These are phyloP conservation scores for Phaffia australis DNA, from an alignment of 768 basidiomycete genomes.

Conservation along the genomic window DNA sequence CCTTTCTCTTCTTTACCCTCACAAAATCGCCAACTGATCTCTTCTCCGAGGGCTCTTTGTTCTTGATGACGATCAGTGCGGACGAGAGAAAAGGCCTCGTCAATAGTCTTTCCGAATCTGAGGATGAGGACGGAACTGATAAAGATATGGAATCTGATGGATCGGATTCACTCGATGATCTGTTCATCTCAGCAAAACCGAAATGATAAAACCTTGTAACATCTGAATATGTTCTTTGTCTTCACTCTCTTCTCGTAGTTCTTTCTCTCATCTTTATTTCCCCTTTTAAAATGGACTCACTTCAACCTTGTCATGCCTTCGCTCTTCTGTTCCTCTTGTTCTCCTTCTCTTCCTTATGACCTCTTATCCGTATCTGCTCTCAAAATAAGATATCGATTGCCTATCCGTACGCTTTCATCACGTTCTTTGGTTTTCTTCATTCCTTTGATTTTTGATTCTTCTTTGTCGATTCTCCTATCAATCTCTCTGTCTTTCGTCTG, in stretches of 20 bases:
- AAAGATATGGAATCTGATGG: background rate
- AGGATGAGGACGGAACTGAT: background rate
- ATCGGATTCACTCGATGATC: background rate
- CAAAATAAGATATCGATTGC: no score
- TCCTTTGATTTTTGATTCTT: background rate
- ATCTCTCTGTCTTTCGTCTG: no score
- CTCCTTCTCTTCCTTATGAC: background rate
- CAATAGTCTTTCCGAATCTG: background rate
- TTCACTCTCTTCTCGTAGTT: background rate
- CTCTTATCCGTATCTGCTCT: background rate
- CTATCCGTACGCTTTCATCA: no score
- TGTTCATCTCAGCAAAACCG: background rate
- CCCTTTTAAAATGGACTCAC: background rate
- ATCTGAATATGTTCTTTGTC: background rate
- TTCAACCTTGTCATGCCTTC: background rate
- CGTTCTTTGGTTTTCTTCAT: background rate
- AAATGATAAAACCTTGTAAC: no score
- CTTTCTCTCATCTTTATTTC: background rate
- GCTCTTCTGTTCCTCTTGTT: background rate
- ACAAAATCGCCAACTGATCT: no score
- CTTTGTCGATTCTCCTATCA: background rate
- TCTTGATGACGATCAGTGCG: background rate
- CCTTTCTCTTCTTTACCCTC: no score
- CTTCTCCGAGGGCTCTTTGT: no score
- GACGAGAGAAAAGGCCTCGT: constrained; percentile 16